Conservation (phyloP, 345 rosid species). For the Arabis hirsuta region DNA sequence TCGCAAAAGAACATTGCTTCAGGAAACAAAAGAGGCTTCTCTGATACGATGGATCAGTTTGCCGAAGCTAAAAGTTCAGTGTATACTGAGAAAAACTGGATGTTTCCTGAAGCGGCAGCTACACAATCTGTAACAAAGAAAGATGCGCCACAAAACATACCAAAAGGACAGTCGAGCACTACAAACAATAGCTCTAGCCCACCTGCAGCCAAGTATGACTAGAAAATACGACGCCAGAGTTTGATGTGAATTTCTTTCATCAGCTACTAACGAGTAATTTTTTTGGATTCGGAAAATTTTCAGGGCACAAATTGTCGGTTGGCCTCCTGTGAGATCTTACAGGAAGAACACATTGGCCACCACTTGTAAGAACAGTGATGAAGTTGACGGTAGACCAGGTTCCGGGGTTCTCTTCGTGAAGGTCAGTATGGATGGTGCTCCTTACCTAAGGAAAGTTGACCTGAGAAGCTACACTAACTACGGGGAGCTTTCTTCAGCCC, state of each 20-base stretch:
- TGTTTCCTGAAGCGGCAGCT: conserved; percentile 52
- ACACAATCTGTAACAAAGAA: conserved; percentile 50
- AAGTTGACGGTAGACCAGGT: conserved; percentile 86
- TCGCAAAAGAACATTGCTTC: conserved; percentile 58
- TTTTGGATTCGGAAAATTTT: neutral
- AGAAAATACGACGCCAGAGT: neutral
- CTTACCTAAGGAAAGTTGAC: conserved; percentile 92
- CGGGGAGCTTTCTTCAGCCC: conserved; percentile 74
- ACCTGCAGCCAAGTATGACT: conserved; percentile 77
- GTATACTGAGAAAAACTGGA: conserved; percentile 67
- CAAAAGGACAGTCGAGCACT: conserved; percentile 48
- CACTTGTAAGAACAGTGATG: conserved; percentile 76
- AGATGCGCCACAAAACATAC: conserved; percentile 52
- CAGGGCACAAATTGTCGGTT: conserved; percentile 50
- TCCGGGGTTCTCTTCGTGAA: conserved; percentile 72
- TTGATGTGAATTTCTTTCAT: conserved; percentile 11
- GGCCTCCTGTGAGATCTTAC: conserved; percentile 52
- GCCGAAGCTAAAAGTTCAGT: conserved; percentile 62
- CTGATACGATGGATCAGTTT: conserved; percentile 76
- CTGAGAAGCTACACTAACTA: conserved; percentile 68
- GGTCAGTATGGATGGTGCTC: conserved; percentile 99
- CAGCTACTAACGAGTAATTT: conserved; percentile 19
- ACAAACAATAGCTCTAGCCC: conserved; percentile 52
- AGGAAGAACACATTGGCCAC: conserved; percentile 62
- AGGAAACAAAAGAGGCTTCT: conserved; percentile 83